Conservation (phyloP, 805 yeast species). For the Starmerella stigmatis region DNA sequence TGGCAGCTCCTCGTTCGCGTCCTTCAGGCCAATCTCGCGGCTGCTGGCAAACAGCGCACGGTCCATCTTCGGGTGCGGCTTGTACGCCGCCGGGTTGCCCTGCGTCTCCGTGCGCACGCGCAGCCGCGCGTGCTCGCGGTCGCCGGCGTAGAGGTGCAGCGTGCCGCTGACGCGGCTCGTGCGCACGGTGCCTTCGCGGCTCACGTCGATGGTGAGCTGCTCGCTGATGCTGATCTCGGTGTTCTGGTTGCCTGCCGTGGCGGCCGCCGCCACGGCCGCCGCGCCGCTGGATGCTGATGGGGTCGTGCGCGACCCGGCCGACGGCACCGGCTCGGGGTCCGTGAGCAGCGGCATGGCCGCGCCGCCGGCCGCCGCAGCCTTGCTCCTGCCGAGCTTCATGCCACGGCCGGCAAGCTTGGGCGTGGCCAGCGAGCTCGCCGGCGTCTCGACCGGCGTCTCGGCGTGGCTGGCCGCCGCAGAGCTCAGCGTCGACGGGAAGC, state of each 20-base stretch:
- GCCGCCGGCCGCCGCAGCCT: constrained; percentile 19
- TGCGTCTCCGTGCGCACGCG: constrained; percentile 48
- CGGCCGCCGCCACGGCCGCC: neutral
- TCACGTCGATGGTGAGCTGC: constrained; percentile 61
- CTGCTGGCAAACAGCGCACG: constrained; percentile 51
- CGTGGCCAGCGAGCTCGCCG: neutral
- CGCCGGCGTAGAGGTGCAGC: constrained; percentile 74
- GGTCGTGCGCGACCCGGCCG: constrained; percentile 10
- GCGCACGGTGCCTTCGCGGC: constrained; percentile 62
- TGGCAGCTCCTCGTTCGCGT: constrained; percentile 73
- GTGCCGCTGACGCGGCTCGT: constrained; percentile 79
- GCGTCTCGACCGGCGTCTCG: constrained; percentile 5
- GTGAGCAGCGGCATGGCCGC: constrained; percentile 27
- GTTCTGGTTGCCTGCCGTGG: constrained; percentile 49
- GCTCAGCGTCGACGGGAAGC: constrained; percentile 10
- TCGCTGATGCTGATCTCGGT: constrained; percentile 70
- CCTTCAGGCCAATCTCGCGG: constrained; percentile 61
- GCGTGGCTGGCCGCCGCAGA: constrained; percentile 5
- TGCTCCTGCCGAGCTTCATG: constrained; percentile 60
- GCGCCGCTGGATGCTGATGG: constrained; percentile 8
- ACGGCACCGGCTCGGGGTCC: constrained; percentile 28
- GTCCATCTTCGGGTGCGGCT: constrained; percentile 95
- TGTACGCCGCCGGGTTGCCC: constrained; percentile 54
- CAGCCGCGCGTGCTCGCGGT: constrained; percentile 58
- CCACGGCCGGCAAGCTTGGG: constrained; percentile 54